Base-by-base conservation (phyloP, 2,329 filamentous ascomycete species). In the Penicillium freii region DNA sequence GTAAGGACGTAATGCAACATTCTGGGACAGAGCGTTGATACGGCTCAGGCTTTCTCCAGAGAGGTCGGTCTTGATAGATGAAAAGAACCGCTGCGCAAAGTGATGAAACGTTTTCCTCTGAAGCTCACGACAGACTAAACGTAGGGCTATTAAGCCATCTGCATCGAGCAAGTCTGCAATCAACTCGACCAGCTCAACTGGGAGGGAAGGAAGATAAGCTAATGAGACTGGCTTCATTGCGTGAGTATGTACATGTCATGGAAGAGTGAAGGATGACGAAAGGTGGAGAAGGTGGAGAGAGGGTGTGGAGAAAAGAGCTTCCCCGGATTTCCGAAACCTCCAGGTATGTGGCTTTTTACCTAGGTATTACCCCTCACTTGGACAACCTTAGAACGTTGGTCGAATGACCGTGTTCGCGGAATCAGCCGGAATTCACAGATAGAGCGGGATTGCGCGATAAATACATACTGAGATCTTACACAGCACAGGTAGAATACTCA, bases 31-130 rank as follows among this genome's bases (percentile, higher is more conserved):
- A 0, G 59, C 34, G 42, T 65, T 52, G 23, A 68, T 61, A 5
- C 59, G 60, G 36, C 4, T 44, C 9, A 68, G 62, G 27, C 66
- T 68, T 21, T 63, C 58, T 3, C 40, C 49, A 3, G 66, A 68
- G 3, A 68, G 56, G 38, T 68, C 63, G 4, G 64, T 65, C 11
- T 58, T 65, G 46, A 68, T 56, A 5, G 60, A 58, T 1, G 62
- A 57, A 27, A 68, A 66, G 52, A 60, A 66, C 8, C 62, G 62
- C 8, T 56, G 63, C 5, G 63, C 62, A 44, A 67, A 67, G 23
- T 61, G 56, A 45, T 66, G 57, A n/a, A 68, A 67, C 1, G 65
- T 68, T 44, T 66, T 67, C 33, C 42, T 57, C 21, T 68, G 63
- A 3, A 67, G 51, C 9, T 57, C 54, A 4, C 58, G 59, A 48